Evolutionary conservation across 441 rosid genomes (phyloP), one percentile per base, ranked within the genome.

Genomic region (Adansonia rubrostipa): DNA sequence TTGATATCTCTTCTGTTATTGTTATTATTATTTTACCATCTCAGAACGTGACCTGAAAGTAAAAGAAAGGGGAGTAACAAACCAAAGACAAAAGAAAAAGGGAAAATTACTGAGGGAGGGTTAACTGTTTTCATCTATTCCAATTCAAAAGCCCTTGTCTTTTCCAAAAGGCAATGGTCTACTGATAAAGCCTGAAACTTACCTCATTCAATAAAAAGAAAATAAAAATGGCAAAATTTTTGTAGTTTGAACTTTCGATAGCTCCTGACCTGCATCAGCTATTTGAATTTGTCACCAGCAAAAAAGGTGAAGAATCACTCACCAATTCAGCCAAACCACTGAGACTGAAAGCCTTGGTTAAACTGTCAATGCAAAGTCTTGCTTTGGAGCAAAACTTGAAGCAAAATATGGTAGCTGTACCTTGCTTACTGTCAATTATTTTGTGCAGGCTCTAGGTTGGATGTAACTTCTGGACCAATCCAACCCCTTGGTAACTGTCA

Each of bases 401-500:
- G 6, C 64, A 10, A 48, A 48, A 2, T 10, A 22, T 61, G 65
- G 9, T 62, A 11, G 67, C 19, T 28, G 44, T 62, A 28, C 53
- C 4, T 28, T 7, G 40, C 61, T 57, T 19, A 19, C 24, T 57
- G 62, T 40, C 44, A 28, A 28, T 33, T 36, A 33, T 40, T 19
- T 48, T 40, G 10, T 7, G 47, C 20, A 64, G 20, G 50, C 60
- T 57, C 42, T 48, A 62, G n/a, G 70, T 65, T 33, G 33, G 40
- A 54, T 71, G 70, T 11, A 47, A 74, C 65, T 73, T 73, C 70
- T 13, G 13, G 63, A 60, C 82, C 73, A 70, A 33, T 20, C 72
- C 15, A 0, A 66, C 77, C 67, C 7, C 22, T 56, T 17, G 60
- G 73, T 1, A 48, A 47, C 68, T 48, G 80, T 78, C 80, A 79